phyloP scores from a whole-genome alignment of 768 basidiomycete genomes.

The button mushroom (Agaricus bisporus) region DNA sequence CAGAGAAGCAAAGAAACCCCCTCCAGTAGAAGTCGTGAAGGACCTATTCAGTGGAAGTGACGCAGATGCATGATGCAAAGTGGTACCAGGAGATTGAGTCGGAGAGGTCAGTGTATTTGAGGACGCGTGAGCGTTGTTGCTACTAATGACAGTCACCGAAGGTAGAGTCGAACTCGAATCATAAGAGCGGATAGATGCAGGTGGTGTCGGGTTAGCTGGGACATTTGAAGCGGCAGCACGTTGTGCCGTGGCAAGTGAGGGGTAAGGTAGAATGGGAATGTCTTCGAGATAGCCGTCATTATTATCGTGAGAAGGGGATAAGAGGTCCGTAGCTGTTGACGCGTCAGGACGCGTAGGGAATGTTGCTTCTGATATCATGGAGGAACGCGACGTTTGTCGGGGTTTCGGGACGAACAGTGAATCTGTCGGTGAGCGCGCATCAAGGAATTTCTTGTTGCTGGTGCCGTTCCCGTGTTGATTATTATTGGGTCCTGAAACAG shows the following conservation, averaged over 20 bases:
- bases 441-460: background rate
- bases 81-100: background rate
- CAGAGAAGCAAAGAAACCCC: constrained; percentile 69
- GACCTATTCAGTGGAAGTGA: background rate
- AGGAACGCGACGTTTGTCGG: constrained; percentile 65
- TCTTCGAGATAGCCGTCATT: constrained; percentile 48
- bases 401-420: constrained; percentile 45
- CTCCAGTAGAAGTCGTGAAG: constrained; percentile 12
- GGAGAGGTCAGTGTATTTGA: constrained; percentile 1
- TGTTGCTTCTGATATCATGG: constrained; percentile 69
- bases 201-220: constrained; percentile 23
- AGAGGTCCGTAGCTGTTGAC: constrained; percentile 69
- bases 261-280: constrained; percentile 69
- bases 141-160: constrained; percentile 19
- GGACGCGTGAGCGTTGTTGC: constrained; percentile 15
- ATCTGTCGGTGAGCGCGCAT: constrained; percentile 28
- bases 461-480: constrained; percentile 9
- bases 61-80: background rate
- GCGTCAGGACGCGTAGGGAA: constrained; percentile 81
- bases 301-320: constrained; percentile 28
- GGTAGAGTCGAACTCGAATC: constrained; percentile 30
- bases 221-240: constrained; percentile 25
- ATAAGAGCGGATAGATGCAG: constrained; percentile 46
- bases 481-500: constrained; percentile 24
- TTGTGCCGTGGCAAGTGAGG: constrained; percentile 48